Percentiles rank a stretch among this genome's conserved stretches.
Evolutionary conservation across 2,329 filamentous ascomycete genomes (phyloP).

Genomic region (Fusarium hostae): DNA sequence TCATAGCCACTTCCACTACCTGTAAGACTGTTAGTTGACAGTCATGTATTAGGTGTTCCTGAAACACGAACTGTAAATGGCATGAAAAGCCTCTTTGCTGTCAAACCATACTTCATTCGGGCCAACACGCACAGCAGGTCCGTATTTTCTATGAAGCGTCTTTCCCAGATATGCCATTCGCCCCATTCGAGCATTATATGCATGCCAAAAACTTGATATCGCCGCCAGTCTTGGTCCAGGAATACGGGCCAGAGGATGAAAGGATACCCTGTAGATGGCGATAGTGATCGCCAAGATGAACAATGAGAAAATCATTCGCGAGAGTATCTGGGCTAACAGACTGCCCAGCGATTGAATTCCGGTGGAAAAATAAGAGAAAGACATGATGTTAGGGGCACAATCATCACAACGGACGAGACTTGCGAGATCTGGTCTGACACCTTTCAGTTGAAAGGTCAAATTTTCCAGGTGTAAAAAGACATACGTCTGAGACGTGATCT

Average conservation of each 20-base stretch:
- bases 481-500: not conserved
- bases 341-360: slow-evolving; percentile 1
- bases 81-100: slow-evolving; percentile 58
- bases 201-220: slow-evolving; percentile 61
- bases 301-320: slow-evolving; percentile 1
- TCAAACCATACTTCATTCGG: slow-evolving; percentile 66
- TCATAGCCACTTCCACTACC: slow-evolving; percentile 60
- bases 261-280: slow-evolving; percentile 52
- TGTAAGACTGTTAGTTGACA: slow-evolving; percentile 30
- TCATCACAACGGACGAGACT: slow-evolving; percentile 21
- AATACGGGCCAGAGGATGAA: slow-evolving; percentile 58
- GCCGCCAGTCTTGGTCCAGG: slow-evolving; percentile 61
- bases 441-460: not conserved
- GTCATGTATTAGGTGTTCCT: not conserved
- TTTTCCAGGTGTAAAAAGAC: slow-evolving; percentile 14
- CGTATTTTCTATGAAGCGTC: slow-evolving; percentile 59
- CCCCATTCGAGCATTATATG: slow-evolving; percentile 57
- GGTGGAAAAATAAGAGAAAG: not conserved
- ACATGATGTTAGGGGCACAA: slow-evolving; percentile 10
- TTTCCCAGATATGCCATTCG: slow-evolving; percentile 54
- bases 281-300: slow-evolving; percentile 32
- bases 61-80: slow-evolving; percentile 51
- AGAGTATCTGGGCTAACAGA: not conserved
- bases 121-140: slow-evolving; percentile 62
- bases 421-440: not conserved